phyloP scores from a whole-genome alignment of 352 stramenopile species.

The Pythium folliculosum region DNA sequence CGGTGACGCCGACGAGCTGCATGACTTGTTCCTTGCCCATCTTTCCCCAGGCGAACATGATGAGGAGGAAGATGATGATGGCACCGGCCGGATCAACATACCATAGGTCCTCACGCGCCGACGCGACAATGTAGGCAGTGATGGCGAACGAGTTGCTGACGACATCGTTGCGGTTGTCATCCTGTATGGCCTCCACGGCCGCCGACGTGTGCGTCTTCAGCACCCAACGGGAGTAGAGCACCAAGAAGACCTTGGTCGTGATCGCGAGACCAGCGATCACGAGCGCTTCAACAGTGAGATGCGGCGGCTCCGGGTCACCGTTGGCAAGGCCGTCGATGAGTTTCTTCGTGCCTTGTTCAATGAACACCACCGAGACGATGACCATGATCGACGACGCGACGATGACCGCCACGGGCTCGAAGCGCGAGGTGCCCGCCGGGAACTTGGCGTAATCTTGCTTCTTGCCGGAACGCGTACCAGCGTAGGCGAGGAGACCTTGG shows the following conservation, averaged over 20 bases:
- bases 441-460: conserved; percentile 89
- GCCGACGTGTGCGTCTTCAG: conserved; percentile 52
- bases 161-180: conserved; percentile 96
- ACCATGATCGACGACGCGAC: conserved; percentile 92
- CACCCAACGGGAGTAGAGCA: conserved; percentile 64
- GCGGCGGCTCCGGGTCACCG: conserved; percentile 70
- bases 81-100: conserved; percentile 92
- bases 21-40: conserved; percentile 93
- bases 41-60: conserved; percentile 90
- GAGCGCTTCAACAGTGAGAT: conserved; percentile 86
- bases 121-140: conserved; percentile 61
- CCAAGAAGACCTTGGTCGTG: conserved; percentile 68
- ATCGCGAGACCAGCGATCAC: conserved; percentile 74
- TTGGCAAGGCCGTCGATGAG: conserved; percentile 46
- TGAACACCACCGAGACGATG: conserved; percentile 87
- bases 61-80: conserved; percentile 93
- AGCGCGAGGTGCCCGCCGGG: conserved; percentile 86
- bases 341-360: conserved; percentile 57
- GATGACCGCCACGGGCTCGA: conserved; percentile 93
- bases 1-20: conserved; percentile 69
- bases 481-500: conserved; percentile 89
- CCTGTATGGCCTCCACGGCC: conserved; percentile 60
- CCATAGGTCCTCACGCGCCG: conserved; percentile 61
- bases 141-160: conserved; percentile 91
- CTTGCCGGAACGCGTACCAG: conserved; percentile 76